Evolutionary conservation across 2,329 filamentous ascomycete species (phyloP).

Genomic region (Didymella pinodella): DNA sequence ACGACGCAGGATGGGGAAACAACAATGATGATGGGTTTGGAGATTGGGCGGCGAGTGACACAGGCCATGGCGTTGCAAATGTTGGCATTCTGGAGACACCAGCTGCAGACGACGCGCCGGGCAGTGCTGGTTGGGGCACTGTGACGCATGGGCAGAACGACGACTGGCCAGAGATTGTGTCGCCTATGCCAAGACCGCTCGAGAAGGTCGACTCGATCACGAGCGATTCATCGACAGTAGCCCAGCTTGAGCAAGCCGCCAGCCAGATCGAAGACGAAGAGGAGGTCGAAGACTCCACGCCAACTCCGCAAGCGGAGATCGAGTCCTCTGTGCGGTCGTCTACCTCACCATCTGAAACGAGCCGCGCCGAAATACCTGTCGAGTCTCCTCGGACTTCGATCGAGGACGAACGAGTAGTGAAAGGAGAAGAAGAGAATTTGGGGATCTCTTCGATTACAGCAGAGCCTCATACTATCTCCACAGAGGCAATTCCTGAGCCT

Average conservation of each 20-base stretch:
- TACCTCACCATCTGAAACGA: constrained; percentile 48
- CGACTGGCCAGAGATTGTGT: constrained; percentile 23
- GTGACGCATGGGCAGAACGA: constrained; percentile 2
- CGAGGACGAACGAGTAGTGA: constrained; percentile 41
- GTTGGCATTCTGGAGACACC: neutral
- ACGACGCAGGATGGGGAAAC: constrained; percentile 49
- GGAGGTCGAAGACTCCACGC: constrained; percentile 6
- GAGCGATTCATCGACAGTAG: constrained; percentile 43
- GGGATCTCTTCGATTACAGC: neutral
- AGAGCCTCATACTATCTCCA: neutral
- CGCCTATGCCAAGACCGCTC: constrained; percentile 18
- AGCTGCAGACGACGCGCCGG: neutral
- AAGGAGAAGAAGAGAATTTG: neutral
- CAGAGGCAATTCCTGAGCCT: neutral
- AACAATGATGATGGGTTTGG: constrained; percentile 40
- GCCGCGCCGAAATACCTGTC: constrained; percentile 37
- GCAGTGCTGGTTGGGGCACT: constrained; percentile 21
- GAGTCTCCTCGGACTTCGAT: constrained; percentile 51
- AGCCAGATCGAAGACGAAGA: constrained; percentile 33
- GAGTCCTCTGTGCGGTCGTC: constrained; percentile 46
- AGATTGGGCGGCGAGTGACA: constrained; percentile 36
- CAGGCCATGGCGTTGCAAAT: constrained; percentile 4
- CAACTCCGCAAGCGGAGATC: constrained; percentile 33
- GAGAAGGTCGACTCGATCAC: constrained; percentile 38
- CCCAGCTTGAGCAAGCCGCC: constrained; percentile 23